Conservation (phyloP, 2,329 filamentous ascomycete genomes). For the Orbilia oligospora region DNA sequence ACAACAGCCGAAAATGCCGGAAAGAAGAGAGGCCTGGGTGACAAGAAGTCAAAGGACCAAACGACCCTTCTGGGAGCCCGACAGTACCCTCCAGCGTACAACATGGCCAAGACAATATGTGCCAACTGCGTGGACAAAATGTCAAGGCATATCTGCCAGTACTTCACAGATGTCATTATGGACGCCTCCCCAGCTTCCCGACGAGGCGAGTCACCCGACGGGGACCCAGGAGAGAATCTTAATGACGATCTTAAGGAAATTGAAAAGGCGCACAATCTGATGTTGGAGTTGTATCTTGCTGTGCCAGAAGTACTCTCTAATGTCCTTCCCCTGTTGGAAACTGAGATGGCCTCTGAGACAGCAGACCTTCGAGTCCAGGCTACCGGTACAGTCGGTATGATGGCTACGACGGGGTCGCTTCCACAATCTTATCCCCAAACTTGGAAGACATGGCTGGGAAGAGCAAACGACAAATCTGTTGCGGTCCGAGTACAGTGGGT, state of each 20-base stretch:
- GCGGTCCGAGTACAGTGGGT: conserved; percentile 89
- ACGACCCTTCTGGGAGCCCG: conserved; percentile 50
- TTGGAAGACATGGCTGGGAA: conserved; percentile 72
- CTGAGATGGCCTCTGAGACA: conserved; percentile 91
- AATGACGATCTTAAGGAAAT: conserved; percentile 90
- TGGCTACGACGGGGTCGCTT: conserved; percentile 68
- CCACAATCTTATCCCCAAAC: conserved; percentile 62
- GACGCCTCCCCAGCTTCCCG: conserved; percentile 76
- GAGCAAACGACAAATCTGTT: conserved; percentile 87
- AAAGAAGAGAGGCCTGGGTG: conserved; percentile 62
- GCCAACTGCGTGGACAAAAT: conserved; percentile 92
- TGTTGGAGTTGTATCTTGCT: conserved; percentile 94
- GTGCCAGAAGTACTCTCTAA: conserved; percentile 90
- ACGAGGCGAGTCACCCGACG: conserved; percentile 65
- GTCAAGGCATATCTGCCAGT: conserved; percentile 92
- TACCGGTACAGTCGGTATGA: conserved; percentile 93
- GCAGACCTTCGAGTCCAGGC: conserved; percentile 87
- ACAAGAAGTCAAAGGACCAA: conserved; percentile 73
- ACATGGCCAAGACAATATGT: conserved; percentile 96
- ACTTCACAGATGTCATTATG: conserved; percentile 96
- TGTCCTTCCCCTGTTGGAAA: conserved; percentile 92
- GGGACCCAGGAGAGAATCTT: conserved; percentile 73
- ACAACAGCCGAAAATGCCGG: conserved; percentile 32
- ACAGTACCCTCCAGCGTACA: conserved; percentile 81
- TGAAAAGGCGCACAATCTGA: conserved; percentile 87